Evolutionary conservation across 2,329 filamentous ascomycete genomes (phyloP), one percentile per base, ranked within the genome.

Genomic region (Hyphodiscus sp.): DNA sequence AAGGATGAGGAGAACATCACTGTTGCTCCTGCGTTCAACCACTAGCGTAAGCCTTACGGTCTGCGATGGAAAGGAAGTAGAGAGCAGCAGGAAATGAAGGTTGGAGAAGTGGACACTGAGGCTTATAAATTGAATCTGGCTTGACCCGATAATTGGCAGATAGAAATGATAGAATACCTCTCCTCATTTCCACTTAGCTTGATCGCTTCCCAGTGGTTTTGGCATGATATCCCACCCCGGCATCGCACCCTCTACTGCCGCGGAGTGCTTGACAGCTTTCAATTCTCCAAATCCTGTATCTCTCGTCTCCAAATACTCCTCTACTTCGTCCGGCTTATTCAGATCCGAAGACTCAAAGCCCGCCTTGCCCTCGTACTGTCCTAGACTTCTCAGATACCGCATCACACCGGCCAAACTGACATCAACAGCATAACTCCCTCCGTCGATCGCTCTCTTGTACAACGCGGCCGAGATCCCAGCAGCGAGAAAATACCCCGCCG

Each of bases 361-460:
- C 2, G 59, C 67, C 1, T 58, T 61, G 0, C 70, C 76, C 3
- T 69, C 65, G 56, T 74, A 75, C 53, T 78, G 79, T 0, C 80
- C 79, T 15, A 83, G 60, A 29, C 76, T 79, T 26, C 76, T 69
- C 41, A 83, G 62, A 62, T 81, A 82, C 59, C 76, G 79, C 76
- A 76, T 77, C 2, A 74, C 71, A 0, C 76, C 79, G 0, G 77
- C 79, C 2, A 83, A 69, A 8, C 77, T 81, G 0, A 82, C 78
- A 26, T 78, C 69, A 0, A 82, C 74, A n/a, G 72, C 63, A 64
- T 76, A 82, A 0, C 73, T 70, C 0, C 76, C 75, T 1, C 76
- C 76, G 18, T 72, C 68, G 0, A 58, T 67, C 0, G 71, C 71
- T 15, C 74, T 70, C 48, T 71, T 72, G 54, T 79, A 76, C 4